Evolutionary conservation across 2,329 filamentous ascomycete genomes (phyloP), one percentile per base, ranked within the genome.

Genomic region (Ophiocordyceps camponoti-saundersi): DNA sequence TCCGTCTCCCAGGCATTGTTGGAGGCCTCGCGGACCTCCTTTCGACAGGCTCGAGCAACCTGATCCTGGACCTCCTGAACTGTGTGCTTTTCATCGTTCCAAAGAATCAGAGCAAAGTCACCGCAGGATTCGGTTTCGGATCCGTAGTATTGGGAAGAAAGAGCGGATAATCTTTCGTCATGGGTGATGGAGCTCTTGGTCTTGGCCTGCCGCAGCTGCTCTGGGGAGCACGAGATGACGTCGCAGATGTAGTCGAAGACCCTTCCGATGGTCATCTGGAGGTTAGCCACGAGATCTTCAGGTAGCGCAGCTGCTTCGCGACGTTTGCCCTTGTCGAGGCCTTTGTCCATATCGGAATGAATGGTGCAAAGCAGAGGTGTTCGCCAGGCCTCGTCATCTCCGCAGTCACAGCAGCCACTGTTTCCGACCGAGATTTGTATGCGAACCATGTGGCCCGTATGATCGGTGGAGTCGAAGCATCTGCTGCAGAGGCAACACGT

Each of bases 11-110:
- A 80, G 1, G 92, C 92, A 55, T 85, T 82, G 43, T 75, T 66
- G 20, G 80, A 66, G 3, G 86, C 90, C 51, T 86, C 83, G 6
- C 69, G 70, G 50, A 73, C 68, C 7, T 79, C 76, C 53, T 85
- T 81, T 50, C 76, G 78, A 67, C 92, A 98, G 45, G 92, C 92
- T 52, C 90, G 77, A 3, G 86, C 84, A 21, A 98, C 86, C 61
- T 96, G 90, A 48, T 93, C 80, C 53, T 82, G 75, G 6, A 98
- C 90, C 60, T 98, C 92, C 44, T 80, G 77, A 42, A 96, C 82
- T 0, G 92, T 98, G 61, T 98, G 92, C 63, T 98, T 98, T 66
- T 98, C 92, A 53, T 98, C 92, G 56, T 98, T 98, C 92, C 92
- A 98, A 6, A 98, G 69, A 16, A 95, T 70, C 42, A 98, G 68